Conservation (phyloP, 1,139 yeast genomes). For the Debaryomyces fabryi region DNA sequence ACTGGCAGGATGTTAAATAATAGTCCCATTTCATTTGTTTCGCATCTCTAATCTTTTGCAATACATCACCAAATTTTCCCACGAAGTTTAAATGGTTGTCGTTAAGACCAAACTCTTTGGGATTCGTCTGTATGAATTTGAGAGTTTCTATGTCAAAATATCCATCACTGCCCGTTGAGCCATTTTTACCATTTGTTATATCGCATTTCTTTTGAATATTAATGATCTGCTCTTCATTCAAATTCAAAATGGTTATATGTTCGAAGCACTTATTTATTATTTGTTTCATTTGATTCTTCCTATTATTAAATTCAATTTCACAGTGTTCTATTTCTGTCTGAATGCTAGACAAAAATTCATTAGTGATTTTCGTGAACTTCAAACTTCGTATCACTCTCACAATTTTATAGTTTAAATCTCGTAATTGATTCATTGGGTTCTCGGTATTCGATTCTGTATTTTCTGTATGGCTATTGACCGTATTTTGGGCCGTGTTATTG, state of each 20-base stretch:
- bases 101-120: conserved; percentile 45
- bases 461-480: not conserved
- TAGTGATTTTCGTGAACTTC: conserved; percentile 41
- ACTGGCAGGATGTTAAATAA: conserved; percentile 39
- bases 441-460: conserved; percentile 10
- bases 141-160: conserved; percentile 43
- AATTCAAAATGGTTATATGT: conserved; percentile 30
- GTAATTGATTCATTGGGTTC: conserved; percentile 25
- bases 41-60: conserved; percentile 32
- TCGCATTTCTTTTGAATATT: conserved; percentile 36
- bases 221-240: conserved; percentile 38
- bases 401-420: conserved; percentile 42
- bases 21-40: conserved; percentile 39
- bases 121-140: conserved; percentile 37
- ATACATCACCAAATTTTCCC: conserved; percentile 27
- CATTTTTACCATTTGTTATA: conserved; percentile 13
- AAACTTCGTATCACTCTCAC: conserved; percentile 39
- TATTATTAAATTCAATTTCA: conserved; percentile 27
- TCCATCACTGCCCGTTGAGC: conserved; percentile 18
- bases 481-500: not conserved
- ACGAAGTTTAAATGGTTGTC: conserved; percentile 38
- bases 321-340: conserved; percentile 30
- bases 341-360: conserved; percentile 28
- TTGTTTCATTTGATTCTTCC: conserved; percentile 28
- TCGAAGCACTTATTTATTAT: conserved; percentile 31